Base-by-base conservation (phyloP, 2,329 filamentous ascomycete genomes). In the Cladorrhinum sp. region DNA sequence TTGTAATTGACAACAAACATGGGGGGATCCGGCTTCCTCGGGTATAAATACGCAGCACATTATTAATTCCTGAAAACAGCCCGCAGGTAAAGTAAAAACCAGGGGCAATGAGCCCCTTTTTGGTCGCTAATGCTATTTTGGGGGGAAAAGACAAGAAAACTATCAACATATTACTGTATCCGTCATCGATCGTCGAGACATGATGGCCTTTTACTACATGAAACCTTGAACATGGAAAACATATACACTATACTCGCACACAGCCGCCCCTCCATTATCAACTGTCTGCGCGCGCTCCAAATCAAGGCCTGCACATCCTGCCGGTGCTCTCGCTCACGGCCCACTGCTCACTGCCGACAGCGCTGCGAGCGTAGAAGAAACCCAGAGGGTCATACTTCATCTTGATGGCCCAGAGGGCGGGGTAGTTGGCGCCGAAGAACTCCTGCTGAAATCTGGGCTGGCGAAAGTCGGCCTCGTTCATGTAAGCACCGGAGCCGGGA, bases 261-360 rank as follows among this genome's bases (percentile, higher is more conserved):
- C n/a, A 39, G 33, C 52, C n/a, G 24, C 28, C 33, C 23, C 24
- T 42, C 28, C 51, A 36, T 36, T 20, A 14, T 36, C 39, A 52
- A 7, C 21, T 28, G 9, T 28, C 52, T 21, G 20, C 39, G 23
- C 16, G 14, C 28, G 23, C 30, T 23, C 33, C 3, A 18, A 21
- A 26, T 23, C 16, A 65, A n/a, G 28, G 33, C 60, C 36, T 57
- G 61, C 67, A 68, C 66, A 69, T 64, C 33, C 60, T 55, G 4
- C 67, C 65, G 21, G 65, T 57, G 12, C 57, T 53, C 28, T 28
- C 39, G 14, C 39, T 46, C 36, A 66, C 57, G 7, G 1, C 36
- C 81, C 81, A 85, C n/a, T 66, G 67, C 55, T 85, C 82, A 59
- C 79, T 82, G 0, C 81, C 82, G 5, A 85, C 82, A 3, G 74